Conservation (phyloP, 2,329 filamentous ascomycete species). For the Acarospora socialis region DNA sequence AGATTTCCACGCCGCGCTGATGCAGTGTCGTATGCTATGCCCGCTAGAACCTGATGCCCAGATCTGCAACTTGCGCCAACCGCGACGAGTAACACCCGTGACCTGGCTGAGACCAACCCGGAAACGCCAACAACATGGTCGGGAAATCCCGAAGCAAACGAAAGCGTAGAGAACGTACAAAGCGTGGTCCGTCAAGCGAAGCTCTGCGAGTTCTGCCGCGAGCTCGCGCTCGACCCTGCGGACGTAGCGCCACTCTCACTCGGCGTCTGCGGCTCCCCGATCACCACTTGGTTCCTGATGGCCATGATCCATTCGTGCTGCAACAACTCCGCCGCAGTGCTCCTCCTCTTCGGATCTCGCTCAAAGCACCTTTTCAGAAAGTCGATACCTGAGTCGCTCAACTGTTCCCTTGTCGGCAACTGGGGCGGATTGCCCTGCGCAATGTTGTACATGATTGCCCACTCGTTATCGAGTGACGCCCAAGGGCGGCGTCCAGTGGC, state of each 20-base stretch:
- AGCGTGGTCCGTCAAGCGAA: too few relatives aligned
- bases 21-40: too few relatives aligned
- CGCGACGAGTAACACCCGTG: too few relatives aligned
- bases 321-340: slow-evolving; percentile 73
- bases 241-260: slow-evolving; percentile 18
- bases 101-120: too few relatives aligned
- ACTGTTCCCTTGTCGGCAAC: slow-evolving; percentile 66
- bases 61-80: too few relatives aligned
- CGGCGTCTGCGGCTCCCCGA: slow-evolving; percentile 28
- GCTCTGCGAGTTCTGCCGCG: background rate
- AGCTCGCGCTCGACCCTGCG: background rate
- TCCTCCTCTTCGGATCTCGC: slow-evolving; percentile 63
- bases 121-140: too few relatives aligned
- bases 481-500: slow-evolving; percentile 86
- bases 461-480: slow-evolving; percentile 95
- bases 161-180: too few relatives aligned
- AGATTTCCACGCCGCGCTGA: too few relatives aligned
- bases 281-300: slow-evolving; percentile 35
- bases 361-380: slow-evolving; percentile 80
- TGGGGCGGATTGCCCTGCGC: slow-evolving; percentile 89
- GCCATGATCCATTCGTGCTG: slow-evolving; percentile 78
- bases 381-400: slow-evolving; percentile 72
- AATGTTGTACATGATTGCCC: slow-evolving; percentile 99
- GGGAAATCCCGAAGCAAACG: too few relatives aligned
- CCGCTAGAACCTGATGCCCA: too few relatives aligned